A percentile compares a stretch with the other conserved stretches of the same genome.
phyloP scores from a whole-genome alignment of 208 protist species.

The Vickermania ingenoplastis region DNA sequence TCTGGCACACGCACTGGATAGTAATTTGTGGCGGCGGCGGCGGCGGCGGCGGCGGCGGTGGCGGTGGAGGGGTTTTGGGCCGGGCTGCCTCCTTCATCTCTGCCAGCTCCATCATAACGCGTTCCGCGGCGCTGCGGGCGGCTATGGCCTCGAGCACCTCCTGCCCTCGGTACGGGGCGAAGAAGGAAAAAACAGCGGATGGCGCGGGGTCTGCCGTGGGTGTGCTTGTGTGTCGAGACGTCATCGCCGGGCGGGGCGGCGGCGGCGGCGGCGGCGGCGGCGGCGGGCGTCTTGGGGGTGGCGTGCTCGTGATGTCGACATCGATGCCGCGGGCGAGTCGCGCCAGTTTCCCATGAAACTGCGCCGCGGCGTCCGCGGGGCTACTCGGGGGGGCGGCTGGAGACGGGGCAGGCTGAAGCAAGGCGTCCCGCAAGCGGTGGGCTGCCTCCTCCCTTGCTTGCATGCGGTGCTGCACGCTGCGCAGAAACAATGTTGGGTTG shows the following conservation, averaged over 20 bases:
- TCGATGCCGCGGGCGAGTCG: conserved; percentile 27
- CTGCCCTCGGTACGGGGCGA: conserved; percentile 22
- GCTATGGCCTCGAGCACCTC: conserved; percentile 1
- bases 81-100: not conserved
- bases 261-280: conserved; percentile 6
- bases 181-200: conserved; percentile 2
- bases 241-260: conserved; percentile 8
- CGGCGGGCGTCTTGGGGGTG: conserved; percentile 7
- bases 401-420: not conserved
- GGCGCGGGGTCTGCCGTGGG: not conserved
- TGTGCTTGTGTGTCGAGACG: not conserved
- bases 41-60: not conserved
- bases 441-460: conserved; percentile 29
- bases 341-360: conserved; percentile 8
- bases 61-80: not conserved
- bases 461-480: conserved; percentile 69
- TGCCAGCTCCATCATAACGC: not conserved
- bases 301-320: conserved; percentile 50
- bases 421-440: not conserved
- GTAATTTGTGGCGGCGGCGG: not conserved
- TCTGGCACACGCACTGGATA: not conserved
- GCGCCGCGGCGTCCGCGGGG: not conserved
- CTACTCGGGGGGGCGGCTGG: not conserved
- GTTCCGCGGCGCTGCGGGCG: not conserved
- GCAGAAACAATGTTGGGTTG: conserved; percentile 22